Conservation (phyloP, 1,284 basidiomycete genomes). For the Sphaerobolus stellatus region DNA sequence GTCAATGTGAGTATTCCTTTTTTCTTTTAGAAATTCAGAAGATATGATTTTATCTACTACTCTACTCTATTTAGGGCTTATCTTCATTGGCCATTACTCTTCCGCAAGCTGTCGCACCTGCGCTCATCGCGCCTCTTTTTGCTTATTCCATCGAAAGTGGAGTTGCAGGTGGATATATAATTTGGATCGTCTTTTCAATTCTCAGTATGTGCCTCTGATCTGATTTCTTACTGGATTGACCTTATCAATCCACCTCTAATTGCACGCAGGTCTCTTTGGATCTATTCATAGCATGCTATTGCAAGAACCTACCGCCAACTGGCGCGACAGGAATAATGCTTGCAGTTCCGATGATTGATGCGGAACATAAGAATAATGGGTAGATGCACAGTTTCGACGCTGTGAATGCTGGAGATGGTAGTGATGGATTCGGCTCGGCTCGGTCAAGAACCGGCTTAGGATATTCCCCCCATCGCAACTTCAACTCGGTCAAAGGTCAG, state of each 20-base stretch:
- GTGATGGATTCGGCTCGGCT: too few species aligned
- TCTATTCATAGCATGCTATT: slow-evolving; percentile 17
- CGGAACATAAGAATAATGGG: too few species aligned
- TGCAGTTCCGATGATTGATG: too few species aligned
- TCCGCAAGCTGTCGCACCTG: slow-evolving; percentile 18
- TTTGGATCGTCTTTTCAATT: slow-evolving; percentile 16
- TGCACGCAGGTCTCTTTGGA: too few species aligned
- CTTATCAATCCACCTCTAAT: slow-evolving; percentile 3
- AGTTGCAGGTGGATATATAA: slow-evolving; percentile 16
- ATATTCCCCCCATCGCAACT: too few species aligned
- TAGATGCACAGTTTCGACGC: too few species aligned
- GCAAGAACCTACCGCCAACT: slow-evolving; percentile 19
- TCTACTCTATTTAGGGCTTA: slow-evolving; percentile 5
- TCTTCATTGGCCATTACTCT: slow-evolving; percentile 14
- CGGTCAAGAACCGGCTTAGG: too few species aligned
- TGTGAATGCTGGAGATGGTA: too few species aligned
- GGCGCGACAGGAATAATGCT: too few species aligned
- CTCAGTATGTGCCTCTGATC: slow-evolving; percentile 13
- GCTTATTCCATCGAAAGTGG: slow-evolving; percentile 17
- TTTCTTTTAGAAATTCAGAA: too few species aligned
- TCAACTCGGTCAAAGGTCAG: too few species aligned
- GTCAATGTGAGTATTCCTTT: slow-evolving; percentile 17
- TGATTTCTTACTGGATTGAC: slow-evolving; percentile 1
- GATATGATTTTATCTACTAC: background rate
- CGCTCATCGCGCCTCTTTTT: slow-evolving; percentile 18